Conservation (phyloP, 1,284 basidiomycete genomes). For the Exsudoporus floridanus region DNA sequence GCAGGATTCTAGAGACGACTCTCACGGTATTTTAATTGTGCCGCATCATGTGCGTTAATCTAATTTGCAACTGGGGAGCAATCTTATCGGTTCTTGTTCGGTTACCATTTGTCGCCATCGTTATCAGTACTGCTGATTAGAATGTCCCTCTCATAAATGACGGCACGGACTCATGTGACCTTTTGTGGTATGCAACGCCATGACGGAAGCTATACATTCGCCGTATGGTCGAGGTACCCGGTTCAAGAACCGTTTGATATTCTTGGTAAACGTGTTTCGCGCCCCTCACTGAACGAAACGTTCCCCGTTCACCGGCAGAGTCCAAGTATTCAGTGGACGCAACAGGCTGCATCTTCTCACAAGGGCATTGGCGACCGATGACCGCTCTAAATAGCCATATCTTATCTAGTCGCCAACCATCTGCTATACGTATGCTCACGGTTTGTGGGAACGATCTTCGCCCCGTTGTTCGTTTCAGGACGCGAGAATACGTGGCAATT, state of each 20-base stretch:
- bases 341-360: neutral
- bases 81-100: neutral
- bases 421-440: neutral
- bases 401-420: constrained; percentile 11
- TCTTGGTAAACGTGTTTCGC: constrained; percentile 3
- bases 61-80: neutral
- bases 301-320: too few relatives aligned
- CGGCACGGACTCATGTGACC: constrained; percentile 5
- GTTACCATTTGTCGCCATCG: constrained; percentile 9
- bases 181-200: neutral
- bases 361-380: constrained; percentile 3
- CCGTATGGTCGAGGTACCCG: constrained; percentile 3
- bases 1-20: constrained; percentile 1
- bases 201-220: too few relatives aligned
- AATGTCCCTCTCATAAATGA: neutral
- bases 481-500: neutral
- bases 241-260: neutral
- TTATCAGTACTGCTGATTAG: constrained; percentile 15
- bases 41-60: too few relatives aligned
- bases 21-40: neutral
- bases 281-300: neutral
- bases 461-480: neutral
- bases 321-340: neutral
- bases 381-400: neutral
- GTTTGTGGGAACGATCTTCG: neutral